A percentile compares a stretch with the other conserved stretches of the same genome.
Conservation (phyloP, 768 basidiomycete species). For the Boletus coccyginus region DNA sequence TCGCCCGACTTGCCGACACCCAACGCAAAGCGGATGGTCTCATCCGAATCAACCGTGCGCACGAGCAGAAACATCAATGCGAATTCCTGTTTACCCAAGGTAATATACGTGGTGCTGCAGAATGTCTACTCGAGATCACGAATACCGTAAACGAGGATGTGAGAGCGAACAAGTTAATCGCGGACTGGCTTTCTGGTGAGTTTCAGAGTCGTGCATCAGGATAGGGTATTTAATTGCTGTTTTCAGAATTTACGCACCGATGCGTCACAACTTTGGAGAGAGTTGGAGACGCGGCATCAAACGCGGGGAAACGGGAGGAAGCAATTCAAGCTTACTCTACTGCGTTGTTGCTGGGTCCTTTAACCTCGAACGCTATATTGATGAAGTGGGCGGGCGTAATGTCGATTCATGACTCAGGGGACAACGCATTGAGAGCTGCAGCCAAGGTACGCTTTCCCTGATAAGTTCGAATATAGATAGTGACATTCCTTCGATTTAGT, state of each 20-base stretch:
- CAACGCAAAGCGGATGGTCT: no score
- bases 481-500: neutral
- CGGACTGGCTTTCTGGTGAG: conserved; percentile 8
- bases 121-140: neutral
- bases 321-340: neutral
- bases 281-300: neutral
- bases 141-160: neutral
- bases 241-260: conserved; percentile 1
- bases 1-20: neutral
- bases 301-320: neutral
- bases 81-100: conserved; percentile 1
- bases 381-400: neutral
- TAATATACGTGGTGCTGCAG: neutral
- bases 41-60: neutral
- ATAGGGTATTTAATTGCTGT: neutral
- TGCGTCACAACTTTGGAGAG: neutral
- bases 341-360: neutral
- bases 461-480: neutral
- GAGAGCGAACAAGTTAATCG: neutral
- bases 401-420: neutral
- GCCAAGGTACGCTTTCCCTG: neutral
- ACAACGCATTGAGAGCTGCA: neutral
- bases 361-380: neutral
- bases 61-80: conserved; percentile 6
- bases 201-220: neutral